Base-by-base conservation (phyloP, 306 rosid species). In the Psophocarpus tetragonolobus region DNA sequence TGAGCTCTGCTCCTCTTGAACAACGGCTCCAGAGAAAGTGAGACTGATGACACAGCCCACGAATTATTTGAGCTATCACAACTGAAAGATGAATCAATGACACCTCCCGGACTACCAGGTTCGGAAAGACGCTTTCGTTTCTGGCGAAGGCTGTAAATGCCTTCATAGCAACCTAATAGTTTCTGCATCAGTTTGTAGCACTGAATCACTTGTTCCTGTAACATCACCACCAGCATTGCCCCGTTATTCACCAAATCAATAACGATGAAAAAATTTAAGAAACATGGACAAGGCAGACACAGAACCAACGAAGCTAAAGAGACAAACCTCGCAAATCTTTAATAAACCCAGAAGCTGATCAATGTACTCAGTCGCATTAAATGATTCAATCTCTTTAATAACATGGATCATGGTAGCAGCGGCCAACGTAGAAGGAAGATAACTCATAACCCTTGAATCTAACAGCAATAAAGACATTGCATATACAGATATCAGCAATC, bases 351-450 rank as follows among this genome's bases (percentile, higher is more conserved):
- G 45, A 13, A 92, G 93, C 87, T 85, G 91, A 57, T 85, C 84
- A 47, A 84, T 92, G 84, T 91, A 95, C 58, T 87, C 88, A 61
- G 81, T 75, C 3, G 84, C 84, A 79, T 89, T 87, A 58, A 72
- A 73, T 23, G 92, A 88, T 45, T 91, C 97, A 75, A 87, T 87
- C 84, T 92, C 98, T 68, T 71, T 77, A 57, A 89, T 87, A 51
- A 89, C 92, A 63, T 86, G 91, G 84, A 95, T 87, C 91, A 92
- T 92, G 51, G 85, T 86, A 26, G 98, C 97, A 68, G 98, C 81
- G 65, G 98, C 98, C 79, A 92, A 73, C 41, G 83, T 81, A 74
- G 98, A 95, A 63, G 98, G 97, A 73, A 87, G 86, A 82, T 78
- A 82, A 66, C 90, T 60, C 86, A 85, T 85, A 68, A 87, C 86